A percentile compares a stretch with the other conserved stretches of the same genome.
Conservation (phyloP, 2,329 filamentous ascomycete species). For the Metarhizium humberi region DNA sequence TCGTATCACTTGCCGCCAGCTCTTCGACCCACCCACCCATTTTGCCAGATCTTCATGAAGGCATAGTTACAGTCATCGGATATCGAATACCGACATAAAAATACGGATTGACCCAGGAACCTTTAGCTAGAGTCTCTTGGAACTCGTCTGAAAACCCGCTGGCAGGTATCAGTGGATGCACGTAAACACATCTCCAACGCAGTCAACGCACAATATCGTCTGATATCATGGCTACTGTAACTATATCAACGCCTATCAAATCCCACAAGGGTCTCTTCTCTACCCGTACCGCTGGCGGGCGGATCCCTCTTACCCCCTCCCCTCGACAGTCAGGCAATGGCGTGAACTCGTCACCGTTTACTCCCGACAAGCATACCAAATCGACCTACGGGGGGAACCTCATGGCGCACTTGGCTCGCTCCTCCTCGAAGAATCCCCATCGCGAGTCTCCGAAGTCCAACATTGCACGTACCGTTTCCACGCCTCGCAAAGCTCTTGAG, state of each 20-base stretch:
- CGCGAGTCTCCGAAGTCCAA: constrained; percentile 94
- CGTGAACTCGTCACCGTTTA: constrained; percentile 64
- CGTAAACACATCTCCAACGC: constrained; percentile 22
- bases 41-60: constrained; percentile 30
- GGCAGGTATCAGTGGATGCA: constrained; percentile 35
- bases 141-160: constrained; percentile 37
- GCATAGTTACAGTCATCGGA: constrained; percentile 37
- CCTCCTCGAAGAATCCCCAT: constrained; percentile 54
- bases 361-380: constrained; percentile 59
- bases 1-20: neutral
- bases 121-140: constrained; percentile 52
- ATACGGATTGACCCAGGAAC: constrained; percentile 44
- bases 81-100: constrained; percentile 29
- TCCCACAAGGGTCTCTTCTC: constrained; percentile 91
- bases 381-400: constrained; percentile 76
- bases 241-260: constrained; percentile 86
- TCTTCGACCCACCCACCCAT: neutral
- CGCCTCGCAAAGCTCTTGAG: constrained; percentile 75
- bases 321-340: constrained; percentile 58
- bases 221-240: constrained; percentile 66
- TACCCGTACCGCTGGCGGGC: constrained; percentile 84
- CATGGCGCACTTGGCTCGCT: constrained; percentile 68
- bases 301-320: constrained; percentile 89
- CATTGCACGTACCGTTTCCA: constrained; percentile 66
- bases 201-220: constrained; percentile 12